Percentiles rank a stretch among this genome's conserved stretches.
Conservation (phyloP, 495 filamentous ascomycete species). For the Staphylotrichum tortipilum region DNA sequence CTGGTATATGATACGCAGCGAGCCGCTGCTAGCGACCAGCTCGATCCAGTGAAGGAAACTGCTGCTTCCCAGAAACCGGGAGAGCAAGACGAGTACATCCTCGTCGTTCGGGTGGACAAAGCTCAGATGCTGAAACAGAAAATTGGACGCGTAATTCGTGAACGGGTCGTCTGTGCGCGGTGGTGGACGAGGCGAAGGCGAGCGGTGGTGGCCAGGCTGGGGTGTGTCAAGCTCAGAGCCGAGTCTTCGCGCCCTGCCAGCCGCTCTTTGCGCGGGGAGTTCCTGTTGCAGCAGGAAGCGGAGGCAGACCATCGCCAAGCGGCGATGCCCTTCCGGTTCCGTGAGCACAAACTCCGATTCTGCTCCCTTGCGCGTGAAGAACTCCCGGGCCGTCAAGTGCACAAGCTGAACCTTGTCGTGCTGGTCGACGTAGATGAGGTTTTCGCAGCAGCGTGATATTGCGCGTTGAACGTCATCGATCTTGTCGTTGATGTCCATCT, state of each 20-base stretch:
- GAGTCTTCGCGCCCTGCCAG: not conserved
- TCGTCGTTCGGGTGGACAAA: not conserved
- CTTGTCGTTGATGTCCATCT: conserved; percentile 11
- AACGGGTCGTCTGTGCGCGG: not conserved
- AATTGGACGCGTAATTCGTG: conserved; percentile 7
- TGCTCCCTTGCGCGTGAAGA: not conserved
- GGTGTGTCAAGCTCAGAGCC: not conserved
- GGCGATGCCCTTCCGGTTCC: not conserved
- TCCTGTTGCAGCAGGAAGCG: not conserved
- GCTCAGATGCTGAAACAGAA: conserved; percentile 10
- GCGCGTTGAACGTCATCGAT: conserved; percentile 6
- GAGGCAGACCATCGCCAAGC: conserved; percentile 7
- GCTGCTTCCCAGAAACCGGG: conserved; percentile 4
- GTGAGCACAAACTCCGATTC: conserved; percentile 2
- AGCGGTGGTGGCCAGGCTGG: no score
- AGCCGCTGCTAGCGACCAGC: not conserved
- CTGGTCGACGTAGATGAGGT: conserved; percentile 9
- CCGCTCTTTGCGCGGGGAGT: not conserved
- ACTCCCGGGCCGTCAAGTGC: conserved; percentile 11
- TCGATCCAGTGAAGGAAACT: conserved; percentile 10
- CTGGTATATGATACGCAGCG: conserved; percentile 7
- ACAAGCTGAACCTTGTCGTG: conserved; percentile 8
- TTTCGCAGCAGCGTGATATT: conserved; percentile 5
- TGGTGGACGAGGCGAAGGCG: no score
- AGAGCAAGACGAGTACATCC: conserved; percentile 4